Evolutionary conservation across 2,329 filamentous ascomycete genomes (phyloP).

Genomic region (Aureobasidium sp.): DNA sequence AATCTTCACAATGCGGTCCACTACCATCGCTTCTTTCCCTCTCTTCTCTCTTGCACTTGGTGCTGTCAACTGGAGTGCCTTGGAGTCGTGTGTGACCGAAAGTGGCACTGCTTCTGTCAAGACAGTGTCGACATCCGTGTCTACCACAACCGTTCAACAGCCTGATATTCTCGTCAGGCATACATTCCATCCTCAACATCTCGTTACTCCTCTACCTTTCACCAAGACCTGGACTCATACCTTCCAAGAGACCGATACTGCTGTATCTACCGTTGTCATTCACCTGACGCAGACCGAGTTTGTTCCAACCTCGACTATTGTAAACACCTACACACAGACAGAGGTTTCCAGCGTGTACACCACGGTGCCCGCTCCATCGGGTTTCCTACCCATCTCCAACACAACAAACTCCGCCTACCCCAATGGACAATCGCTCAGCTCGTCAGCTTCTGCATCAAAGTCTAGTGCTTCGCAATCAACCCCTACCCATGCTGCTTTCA

Average conservation of each 20-base stretch:
- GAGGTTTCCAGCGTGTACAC: conserved; percentile 7
- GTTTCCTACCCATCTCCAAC: neutral
- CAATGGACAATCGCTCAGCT: neutral
- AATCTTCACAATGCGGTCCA: neutral
- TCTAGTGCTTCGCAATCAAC: neutral
- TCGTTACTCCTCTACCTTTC: neutral
- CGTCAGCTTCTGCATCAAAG: neutral
- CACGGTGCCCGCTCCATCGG: neutral
- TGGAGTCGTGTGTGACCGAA: conserved; percentile 7
- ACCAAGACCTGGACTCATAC: conserved; percentile 7
- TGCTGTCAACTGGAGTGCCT: conserved; percentile 10
- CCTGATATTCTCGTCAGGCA: conserved; percentile 8
- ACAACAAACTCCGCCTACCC: neutral
- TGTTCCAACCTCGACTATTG: conserved; percentile 5
- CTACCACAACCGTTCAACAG: conserved; percentile 2
- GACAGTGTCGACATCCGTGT: neutral
- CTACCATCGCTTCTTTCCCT: neutral
- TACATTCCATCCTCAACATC: conserved; percentile 6
- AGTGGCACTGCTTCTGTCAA: conserved; percentile 4
- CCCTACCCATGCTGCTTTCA: neutral
- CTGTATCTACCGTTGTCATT: conserved; percentile 3
- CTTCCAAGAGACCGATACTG: conserved; percentile 3
- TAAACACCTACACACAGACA: neutral
- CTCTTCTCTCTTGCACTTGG: conserved; percentile 11
- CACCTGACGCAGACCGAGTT: neutral